These are phyloP conservation scores for Mortierella sp. DNA, from an alignment of 371 early-diverging fungal species.

Conservation along the genomic window DNA sequence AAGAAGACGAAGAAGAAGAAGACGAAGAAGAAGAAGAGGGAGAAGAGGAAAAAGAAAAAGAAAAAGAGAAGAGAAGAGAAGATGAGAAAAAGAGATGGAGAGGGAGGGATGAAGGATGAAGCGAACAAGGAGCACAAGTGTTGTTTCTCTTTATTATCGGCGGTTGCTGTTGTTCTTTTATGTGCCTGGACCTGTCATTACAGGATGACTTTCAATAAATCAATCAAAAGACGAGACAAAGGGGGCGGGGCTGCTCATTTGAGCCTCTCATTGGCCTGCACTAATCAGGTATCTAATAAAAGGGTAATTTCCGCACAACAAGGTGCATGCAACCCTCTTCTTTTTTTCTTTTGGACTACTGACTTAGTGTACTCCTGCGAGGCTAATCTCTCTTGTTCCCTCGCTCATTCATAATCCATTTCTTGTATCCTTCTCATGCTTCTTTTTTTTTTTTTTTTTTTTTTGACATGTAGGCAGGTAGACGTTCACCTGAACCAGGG, in stretches of 20 bases:
- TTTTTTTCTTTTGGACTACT: not conserved
- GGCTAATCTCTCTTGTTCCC: not conserved
- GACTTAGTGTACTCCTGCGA: too few relatives aligned
- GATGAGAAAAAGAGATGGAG: not conserved
- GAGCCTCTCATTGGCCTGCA: not conserved
- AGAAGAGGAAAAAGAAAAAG: not conserved
- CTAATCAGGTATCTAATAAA: not conserved
- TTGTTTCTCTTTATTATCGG: too few relatives aligned
- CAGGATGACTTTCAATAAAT: too few relatives aligned
- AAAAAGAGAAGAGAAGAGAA: not conserved
- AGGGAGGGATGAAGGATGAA: not conserved
- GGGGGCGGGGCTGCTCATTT: not conserved
- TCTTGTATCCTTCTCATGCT: not conserved
- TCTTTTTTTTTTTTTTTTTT: not conserved
- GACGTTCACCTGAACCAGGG: not conserved
- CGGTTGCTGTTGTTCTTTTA: not conserved
- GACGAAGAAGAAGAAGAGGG: not conserved
- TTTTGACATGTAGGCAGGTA: not conserved
- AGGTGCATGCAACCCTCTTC: not conserved
- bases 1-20: not conserved
- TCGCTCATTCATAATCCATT: not conserved
- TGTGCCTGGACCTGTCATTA: not conserved
- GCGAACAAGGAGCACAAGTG: not conserved
- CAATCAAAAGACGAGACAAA: slow-evolving; percentile 14
- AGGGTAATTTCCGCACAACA: not conserved